These are phyloP conservation scores for Phytopythium delawarense DNA, from an alignment of 352 stramenopile genomes.

Conservation along the genomic window DNA sequence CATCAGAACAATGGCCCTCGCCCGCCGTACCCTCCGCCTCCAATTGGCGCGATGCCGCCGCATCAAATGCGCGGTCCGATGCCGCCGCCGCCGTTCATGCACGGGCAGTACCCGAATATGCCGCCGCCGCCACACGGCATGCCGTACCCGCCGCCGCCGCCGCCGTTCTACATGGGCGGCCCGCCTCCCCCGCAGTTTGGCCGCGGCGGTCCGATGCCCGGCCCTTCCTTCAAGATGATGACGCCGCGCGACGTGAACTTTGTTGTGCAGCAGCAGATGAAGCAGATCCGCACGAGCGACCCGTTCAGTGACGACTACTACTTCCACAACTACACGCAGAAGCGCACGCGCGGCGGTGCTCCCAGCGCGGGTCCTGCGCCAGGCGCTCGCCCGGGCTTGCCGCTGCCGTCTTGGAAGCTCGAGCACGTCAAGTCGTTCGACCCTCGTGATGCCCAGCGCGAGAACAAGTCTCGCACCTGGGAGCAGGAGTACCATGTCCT, in stretches of 20 bases:
- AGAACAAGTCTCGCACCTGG: slow-evolving; percentile 70
- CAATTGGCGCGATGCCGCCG: slow-evolving; percentile 16
- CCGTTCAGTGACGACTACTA: slow-evolving; percentile 89
- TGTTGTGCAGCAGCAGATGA: slow-evolving; percentile 83
- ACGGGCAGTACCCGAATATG: slow-evolving; percentile 31
- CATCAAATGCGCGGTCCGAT: slow-evolving; percentile 28
- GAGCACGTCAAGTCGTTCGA: slow-evolving; percentile 82
- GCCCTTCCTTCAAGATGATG: slow-evolving; percentile 80
- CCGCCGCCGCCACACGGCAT: slow-evolving; percentile 32
- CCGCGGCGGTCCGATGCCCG: slow-evolving; percentile 29
- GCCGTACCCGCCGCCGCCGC: slow-evolving; percentile 13
- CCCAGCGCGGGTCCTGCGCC: slow-evolving; percentile 9
- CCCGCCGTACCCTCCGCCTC: slow-evolving; percentile 15
- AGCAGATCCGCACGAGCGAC: slow-evolving; percentile 81
- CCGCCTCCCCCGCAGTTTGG: slow-evolving; percentile 15
- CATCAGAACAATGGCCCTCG: slow-evolving; percentile 20
- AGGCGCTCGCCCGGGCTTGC: slow-evolving; percentile 29
- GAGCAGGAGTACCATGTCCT: slow-evolving; percentile 71
- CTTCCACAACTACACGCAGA: slow-evolving; percentile 83
- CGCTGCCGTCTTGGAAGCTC: slow-evolving; percentile 79
- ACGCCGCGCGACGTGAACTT: slow-evolving; percentile 82
- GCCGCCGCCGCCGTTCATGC: slow-evolving; percentile 24
- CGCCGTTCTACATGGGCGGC: slow-evolving; percentile 16
- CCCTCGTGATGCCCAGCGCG: slow-evolving; percentile 45
- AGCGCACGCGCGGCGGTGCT: slow-evolving; percentile 38